Evolutionary conservation across 805 yeast species (phyloP).

Genomic region (Yarrowia sp.): DNA sequence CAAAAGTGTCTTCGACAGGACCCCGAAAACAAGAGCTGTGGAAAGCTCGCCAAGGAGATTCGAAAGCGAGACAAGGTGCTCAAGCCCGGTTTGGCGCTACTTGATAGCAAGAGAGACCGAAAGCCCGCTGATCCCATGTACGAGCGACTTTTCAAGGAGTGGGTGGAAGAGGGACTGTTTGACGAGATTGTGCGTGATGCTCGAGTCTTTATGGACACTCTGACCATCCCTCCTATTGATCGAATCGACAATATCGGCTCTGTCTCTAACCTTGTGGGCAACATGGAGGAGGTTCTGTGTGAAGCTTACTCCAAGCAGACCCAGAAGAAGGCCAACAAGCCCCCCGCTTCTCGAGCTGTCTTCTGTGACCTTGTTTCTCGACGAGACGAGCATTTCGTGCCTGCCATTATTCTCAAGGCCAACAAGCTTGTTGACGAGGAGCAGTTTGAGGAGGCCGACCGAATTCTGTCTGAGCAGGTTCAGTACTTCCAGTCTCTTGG

Average conservation of each 20-base stretch:
- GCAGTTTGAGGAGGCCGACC: slow-evolving; percentile 31
- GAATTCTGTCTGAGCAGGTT: slow-evolving; percentile 30
- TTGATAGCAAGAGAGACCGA: slow-evolving; percentile 29
- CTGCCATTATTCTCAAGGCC: slow-evolving; percentile 36
- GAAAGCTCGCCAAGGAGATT: slow-evolving; percentile 40
- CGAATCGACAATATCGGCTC: slow-evolving; percentile 3
- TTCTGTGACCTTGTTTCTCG: slow-evolving; percentile 36
- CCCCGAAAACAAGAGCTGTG: slow-evolving; percentile 66
- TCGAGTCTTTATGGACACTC: neutral
- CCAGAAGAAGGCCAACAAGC: slow-evolving; percentile 29
- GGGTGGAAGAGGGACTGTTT: slow-evolving; percentile 27
- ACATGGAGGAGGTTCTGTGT: slow-evolving; percentile 44
- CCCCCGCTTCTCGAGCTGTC: slow-evolving; percentile 35
- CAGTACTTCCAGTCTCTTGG: slow-evolving; percentile 29
- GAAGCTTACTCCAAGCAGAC: slow-evolving; percentile 42
- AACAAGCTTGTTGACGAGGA: slow-evolving; percentile 30
- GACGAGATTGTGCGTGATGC: slow-evolving; percentile 30
- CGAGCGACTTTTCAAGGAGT: slow-evolving; percentile 29
- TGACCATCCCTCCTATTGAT: neutral
- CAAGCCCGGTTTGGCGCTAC: slow-evolving; percentile 29
- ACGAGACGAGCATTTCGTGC: slow-evolving; percentile 41
- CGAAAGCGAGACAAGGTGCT: slow-evolving; percentile 35
- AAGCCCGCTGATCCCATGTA: slow-evolving; percentile 34
- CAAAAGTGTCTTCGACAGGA: slow-evolving; percentile 74
- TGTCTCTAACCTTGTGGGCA: slow-evolving; percentile 31